A percentile compares a stretch with the other conserved stretches of the same genome.
Conservation (phyloP, 768 basidiomycete genomes). For the Hydnum rufescens region DNA sequence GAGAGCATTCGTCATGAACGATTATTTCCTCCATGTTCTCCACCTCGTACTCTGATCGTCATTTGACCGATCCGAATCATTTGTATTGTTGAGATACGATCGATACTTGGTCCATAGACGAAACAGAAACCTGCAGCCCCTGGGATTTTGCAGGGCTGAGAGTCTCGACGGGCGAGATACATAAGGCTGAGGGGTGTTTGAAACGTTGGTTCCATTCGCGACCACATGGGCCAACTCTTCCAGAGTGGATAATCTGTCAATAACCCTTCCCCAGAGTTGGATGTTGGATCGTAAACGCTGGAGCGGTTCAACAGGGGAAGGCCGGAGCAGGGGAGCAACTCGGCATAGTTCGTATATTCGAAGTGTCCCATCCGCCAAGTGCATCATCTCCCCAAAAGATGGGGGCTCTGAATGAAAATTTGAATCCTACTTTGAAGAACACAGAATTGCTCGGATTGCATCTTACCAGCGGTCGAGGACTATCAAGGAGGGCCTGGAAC, state of each 20-base stretch:
- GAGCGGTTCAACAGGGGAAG: conserved; percentile 88
- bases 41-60: conserved; percentile 26
- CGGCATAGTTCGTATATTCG: conserved; percentile 94
- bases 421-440: too few species aligned
- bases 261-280: conserved; percentile 71
- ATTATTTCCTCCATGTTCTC: conserved; percentile 58
- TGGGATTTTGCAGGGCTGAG: background rate
- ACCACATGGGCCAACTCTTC: conserved; percentile 80
- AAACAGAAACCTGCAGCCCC: conserved; percentile 31
- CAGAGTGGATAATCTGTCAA: conserved; percentile 66
- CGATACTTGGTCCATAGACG: conserved; percentile 30
- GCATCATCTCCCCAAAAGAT: conserved; percentile 50
- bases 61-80: conserved; percentile 53
- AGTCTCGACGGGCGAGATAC: conserved; percentile 8
- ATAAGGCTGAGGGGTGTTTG: conserved; percentile 29
- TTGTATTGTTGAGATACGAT: conserved; percentile 33
- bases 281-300: conserved; percentile 41
- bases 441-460: background rate
- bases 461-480: conserved; percentile 60
- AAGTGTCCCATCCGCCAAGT: conserved; percentile 87
- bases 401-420: conserved; percentile 38
- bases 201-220: conserved; percentile 17
- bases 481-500: conserved; percentile 46
- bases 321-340: conserved; percentile 92
- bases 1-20: conserved; percentile 40